Percentiles rank a stretch among this genome's conserved stretches.
These are phyloP conservation scores for Acanthamoeba lenticulata DNA, from an alignment of 208 protist species.

Conservation along the genomic window DNA sequence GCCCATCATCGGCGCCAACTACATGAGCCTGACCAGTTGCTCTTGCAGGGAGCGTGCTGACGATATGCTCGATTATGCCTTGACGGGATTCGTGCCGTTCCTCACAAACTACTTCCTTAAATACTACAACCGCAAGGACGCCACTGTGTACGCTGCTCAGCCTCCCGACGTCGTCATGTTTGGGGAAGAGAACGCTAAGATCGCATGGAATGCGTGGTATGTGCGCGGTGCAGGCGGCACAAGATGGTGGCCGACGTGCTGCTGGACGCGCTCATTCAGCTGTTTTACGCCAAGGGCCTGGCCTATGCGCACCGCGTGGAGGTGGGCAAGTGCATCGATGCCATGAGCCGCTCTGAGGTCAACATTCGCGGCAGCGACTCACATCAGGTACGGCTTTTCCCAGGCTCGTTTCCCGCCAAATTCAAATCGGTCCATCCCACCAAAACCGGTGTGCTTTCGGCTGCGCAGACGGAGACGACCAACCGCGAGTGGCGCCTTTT, in stretches of 20 bases:
- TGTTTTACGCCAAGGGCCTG: constrained; percentile 46
- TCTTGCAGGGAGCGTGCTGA: not conserved
- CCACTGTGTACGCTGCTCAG: not conserved
- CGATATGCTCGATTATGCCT: not conserved
- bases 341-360: not conserved
- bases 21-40: not conserved
- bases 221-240: not conserved
- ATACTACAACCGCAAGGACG: constrained; percentile 27
- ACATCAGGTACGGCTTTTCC: not conserved
- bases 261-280: constrained; percentile 21
- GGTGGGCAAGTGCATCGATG: constrained; percentile 7
- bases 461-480: not conserved
- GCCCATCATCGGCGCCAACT: not conserved
- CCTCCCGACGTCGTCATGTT: not conserved
- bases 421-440: not conserved
- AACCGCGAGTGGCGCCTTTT: not conserved
- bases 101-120: constrained; percentile 20
- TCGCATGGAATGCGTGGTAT: not conserved
- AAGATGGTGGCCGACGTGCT: not conserved
- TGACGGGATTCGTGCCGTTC: not conserved
- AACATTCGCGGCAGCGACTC: not conserved
- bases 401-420: not conserved
- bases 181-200: not conserved
- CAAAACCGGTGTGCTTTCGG: not conserved
- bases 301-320: not conserved